Percentiles rank a stretch among this genome's conserved stretches.
These are phyloP conservation scores for Leccinum pallidistipes DNA, from an alignment of 1,284 basidiomycete species.

Conservation along the genomic window DNA sequence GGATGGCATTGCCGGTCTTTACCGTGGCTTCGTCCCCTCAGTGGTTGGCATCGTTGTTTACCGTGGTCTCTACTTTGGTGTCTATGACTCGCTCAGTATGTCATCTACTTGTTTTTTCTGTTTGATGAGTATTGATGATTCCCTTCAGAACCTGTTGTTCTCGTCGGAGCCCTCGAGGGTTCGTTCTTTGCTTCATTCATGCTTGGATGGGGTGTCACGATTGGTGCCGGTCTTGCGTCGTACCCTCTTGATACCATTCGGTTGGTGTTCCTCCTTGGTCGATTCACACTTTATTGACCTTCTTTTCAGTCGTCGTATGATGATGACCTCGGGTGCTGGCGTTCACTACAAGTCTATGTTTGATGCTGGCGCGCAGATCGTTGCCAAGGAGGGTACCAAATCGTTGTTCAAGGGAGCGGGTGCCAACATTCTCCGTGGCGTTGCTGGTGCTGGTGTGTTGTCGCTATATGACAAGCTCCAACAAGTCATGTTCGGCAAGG, in stretches of 20 bases:
- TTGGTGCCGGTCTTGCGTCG: conserved; percentile 93
- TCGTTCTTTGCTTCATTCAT: conserved; percentile 90
- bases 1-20: conserved; percentile 88
- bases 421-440: conserved; percentile 98
- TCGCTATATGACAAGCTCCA: conserved; percentile 95
- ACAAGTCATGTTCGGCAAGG: conserved; percentile 91
- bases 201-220: conserved; percentile 94
- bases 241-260: conserved; percentile 95
- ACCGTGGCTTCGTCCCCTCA: conserved; percentile 94
- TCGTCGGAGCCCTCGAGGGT: conserved; percentile 85
- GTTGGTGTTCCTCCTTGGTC: conserved; percentile 42
- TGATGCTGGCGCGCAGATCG: conserved; percentile 79
- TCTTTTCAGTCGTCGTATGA: conserved; percentile 82
- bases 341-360: conserved; percentile 93
- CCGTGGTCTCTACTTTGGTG: conserved; percentile 95
- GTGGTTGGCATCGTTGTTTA: conserved; percentile 96
- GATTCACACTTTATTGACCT: conserved; percentile 15
- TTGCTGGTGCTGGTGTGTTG: conserved; percentile 96
- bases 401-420: conserved; percentile 96
- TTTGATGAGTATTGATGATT: conserved; percentile 16
- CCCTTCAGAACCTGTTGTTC: conserved; percentile 82
- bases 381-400: conserved; percentile 88
- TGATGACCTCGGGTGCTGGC: conserved; percentile 88
- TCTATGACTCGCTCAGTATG: conserved; percentile 90
- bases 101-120: conserved; percentile 15